These are phyloP conservation scores for Rhizophagus clarus DNA, from an alignment of 192 early-diverging fungal species.

Conservation along the genomic window DNA sequence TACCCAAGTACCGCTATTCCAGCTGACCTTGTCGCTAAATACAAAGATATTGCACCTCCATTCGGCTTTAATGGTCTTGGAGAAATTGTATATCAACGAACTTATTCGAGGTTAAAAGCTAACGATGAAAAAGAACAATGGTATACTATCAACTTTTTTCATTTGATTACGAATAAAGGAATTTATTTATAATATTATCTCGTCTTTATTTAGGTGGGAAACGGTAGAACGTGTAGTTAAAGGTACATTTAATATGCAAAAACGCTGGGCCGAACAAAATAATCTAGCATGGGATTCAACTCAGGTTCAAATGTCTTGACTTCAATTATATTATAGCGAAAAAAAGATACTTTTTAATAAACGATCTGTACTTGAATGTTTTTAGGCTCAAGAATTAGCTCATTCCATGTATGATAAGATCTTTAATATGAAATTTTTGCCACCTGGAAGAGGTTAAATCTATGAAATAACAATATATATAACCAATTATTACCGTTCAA, in stretches of 20 bases:
- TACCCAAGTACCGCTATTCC: not conserved
- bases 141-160: not conserved
- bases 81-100: conserved; percentile 51
- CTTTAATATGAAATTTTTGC: conserved; percentile 53
- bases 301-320: not conserved
- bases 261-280: conserved; percentile 39
- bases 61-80: conserved; percentile 57
- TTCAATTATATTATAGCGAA: not conserved
- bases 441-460: conserved; percentile 43
- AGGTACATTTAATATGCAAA: conserved; percentile 53
- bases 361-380: too few relatives aligned
- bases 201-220: conserved; percentile 37
- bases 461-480: not conserved
- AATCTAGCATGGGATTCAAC: conserved; percentile 41
- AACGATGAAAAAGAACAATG: conserved; percentile 41
- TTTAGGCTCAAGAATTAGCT: conserved; percentile 41
- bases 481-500: not conserved
- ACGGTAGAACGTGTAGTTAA: conserved; percentile 52
- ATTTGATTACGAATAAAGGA: not conserved
- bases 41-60: conserved; percentile 35
- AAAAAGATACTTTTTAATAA: not conserved
- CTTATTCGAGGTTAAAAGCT: conserved; percentile 46
- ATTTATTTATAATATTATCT: not conserved
- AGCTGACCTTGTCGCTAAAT: conserved; percentile 21
- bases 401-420: conserved; percentile 54